Base-by-base conservation (phyloP, 768 basidiomycete species). In the Pleurotus sapidus region DNA sequence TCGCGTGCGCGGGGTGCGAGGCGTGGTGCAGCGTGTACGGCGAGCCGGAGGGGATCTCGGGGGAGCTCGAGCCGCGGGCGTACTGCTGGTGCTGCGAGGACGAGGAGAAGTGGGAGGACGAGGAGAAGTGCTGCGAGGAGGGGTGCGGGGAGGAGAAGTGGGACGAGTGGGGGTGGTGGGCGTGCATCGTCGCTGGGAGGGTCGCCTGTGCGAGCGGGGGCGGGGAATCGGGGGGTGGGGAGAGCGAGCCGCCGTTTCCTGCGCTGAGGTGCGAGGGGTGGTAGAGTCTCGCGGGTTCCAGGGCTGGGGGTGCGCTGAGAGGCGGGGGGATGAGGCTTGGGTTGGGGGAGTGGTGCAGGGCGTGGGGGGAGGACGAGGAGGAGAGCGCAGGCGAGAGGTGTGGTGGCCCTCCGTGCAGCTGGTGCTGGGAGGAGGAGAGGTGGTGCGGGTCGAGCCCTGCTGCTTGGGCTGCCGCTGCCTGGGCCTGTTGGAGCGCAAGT, bases 171-270 rank as follows among this genome's bases (percentile, higher is more conserved):
- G 66, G 72, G 49, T 75, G 58, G 6, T 68, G 57, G 0, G 46
- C 55, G 43, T 76, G 72, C 9, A 72, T 69, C 11, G 77, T 73
- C 1, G 76, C 73, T 0, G 78, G 77, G 0, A 80, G 69, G 0
- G 78, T 80, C 0, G 84, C 83, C 14, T 78, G 81, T 0, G 78
- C 77, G 39, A 86, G 72, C 0, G 80, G 72, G 0, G 83, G 84
- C 0, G 84, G 82, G 0, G 84, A 83, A 46, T 84, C 78, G 0
- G 83, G 83, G 0, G 83, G 79, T 0, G 79, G 72, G 2, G 70
- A 69, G 48, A 73, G 69, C n/a, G 15, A 24, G 2, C 14, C n/a
- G 2, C 14, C n/a, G 12, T 50, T 27, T 7, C 17, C 20, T 9
- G 14, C 34, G 38, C 15, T 24, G 8, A 27, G 25, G 6, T 50